Percentiles rank a stretch among this genome's conserved stretches.
Conservation (phyloP, 257 asterid species). For the Solanum paucissectum region DNA sequence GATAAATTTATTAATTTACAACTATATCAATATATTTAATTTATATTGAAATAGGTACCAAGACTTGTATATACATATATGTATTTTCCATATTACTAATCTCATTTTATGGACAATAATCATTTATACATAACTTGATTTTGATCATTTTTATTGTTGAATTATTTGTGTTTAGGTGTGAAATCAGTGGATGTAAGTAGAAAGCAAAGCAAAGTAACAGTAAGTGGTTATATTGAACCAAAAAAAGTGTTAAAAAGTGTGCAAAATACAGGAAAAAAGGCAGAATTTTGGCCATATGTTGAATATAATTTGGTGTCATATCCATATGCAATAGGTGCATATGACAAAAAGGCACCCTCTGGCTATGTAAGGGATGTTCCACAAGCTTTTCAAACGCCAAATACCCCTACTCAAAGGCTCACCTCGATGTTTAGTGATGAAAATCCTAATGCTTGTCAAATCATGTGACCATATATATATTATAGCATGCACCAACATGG, state of each 20-base stretch:
- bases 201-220: slow-evolving; percentile 52
- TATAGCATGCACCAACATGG: background rate
- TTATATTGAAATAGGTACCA: background rate
- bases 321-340: slow-evolving; percentile 59
- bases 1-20: no score
- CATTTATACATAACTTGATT: background rate
- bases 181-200: slow-evolving; percentile 46
- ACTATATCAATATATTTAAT: background rate
- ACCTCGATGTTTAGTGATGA: slow-evolving; percentile 60
- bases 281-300: slow-evolving; percentile 72
- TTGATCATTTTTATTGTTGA: background rate
- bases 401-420: slow-evolving; percentile 22
- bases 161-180: slow-evolving; percentile 29
- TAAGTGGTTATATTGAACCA: slow-evolving; percentile 46
- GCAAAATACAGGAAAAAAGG: slow-evolving; percentile 11
- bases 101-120: background rate
- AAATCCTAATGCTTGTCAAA: slow-evolving; percentile 57
- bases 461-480: slow-evolving; percentile 25
- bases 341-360: slow-evolving; percentile 75
- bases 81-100: background rate
- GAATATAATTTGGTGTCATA: slow-evolving; percentile 40
- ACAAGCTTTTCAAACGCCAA: slow-evolving; percentile 44
- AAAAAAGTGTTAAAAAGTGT: slow-evolving; percentile 46
- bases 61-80: background rate
- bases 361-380: slow-evolving; percentile 57